phyloP scores from a whole-genome alignment of 2,329 filamentous ascomycete genomes.

The Teratosphaeria nubilosa region DNA sequence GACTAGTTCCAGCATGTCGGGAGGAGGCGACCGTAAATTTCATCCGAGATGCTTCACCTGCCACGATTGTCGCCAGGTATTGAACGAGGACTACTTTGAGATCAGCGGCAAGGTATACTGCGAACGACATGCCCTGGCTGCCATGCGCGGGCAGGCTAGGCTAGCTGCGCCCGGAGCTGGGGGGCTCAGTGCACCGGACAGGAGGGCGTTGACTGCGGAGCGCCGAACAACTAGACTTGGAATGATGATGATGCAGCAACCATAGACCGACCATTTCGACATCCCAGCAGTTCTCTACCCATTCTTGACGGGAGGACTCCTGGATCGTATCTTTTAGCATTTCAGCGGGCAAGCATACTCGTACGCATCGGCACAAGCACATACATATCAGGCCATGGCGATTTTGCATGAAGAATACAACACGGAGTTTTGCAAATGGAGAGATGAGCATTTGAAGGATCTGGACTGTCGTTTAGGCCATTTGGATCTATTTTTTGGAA shows the following conservation, averaged over 20 bases:
- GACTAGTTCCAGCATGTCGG: conserved; percentile 37
- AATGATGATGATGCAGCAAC: conserved; percentile 25
- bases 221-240: conserved; percentile 27
- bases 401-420: background rate
- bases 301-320: background rate
- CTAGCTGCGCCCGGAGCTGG: conserved; percentile 7
- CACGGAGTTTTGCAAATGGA: background rate
- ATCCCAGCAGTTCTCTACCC: background rate
- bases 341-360: background rate
- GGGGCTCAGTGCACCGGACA: conserved; percentile 10
- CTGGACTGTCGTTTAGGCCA: background rate
- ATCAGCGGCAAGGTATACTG: conserved; percentile 72
- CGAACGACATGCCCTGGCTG: conserved; percentile 66
- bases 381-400: background rate
- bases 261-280: background rate
- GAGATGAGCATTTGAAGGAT: background rate
- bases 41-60: conserved; percentile 84
- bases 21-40: conserved; percentile 57
- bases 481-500: background rate
- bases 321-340: background rate
- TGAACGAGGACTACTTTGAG: conserved; percentile 85
- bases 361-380: background rate
- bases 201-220: conserved; percentile 19
- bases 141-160: conserved; percentile 21
- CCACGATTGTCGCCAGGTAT: conserved; percentile 60